phyloP scores from a whole-genome alignment of 805 yeast genomes.

The Wickerhamomyces ciferrii region DNA sequence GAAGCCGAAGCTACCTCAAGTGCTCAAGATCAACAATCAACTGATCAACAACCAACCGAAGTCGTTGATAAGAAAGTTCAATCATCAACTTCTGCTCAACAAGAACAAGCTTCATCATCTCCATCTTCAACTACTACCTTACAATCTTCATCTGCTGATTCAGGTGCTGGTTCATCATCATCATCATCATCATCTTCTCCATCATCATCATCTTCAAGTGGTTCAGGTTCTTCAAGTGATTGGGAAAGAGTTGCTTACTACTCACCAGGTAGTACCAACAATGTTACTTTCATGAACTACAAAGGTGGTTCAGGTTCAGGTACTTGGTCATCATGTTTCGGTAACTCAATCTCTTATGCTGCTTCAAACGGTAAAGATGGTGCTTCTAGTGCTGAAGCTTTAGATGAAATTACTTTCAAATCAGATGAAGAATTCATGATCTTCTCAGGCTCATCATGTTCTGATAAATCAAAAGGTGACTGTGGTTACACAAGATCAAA shows the following conservation, averaged over 20 bases:
- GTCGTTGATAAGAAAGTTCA: slow-evolving; percentile 8
- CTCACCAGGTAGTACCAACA: slow-evolving; percentile 64
- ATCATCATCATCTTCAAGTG: slow-evolving; percentile 30
- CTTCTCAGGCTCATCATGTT: slow-evolving; percentile 68
- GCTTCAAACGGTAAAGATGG: slow-evolving; percentile 73
- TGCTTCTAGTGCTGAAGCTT: slow-evolving; percentile 62
- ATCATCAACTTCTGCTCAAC: slow-evolving; percentile 17
- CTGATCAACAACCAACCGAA: slow-evolving; percentile 3
- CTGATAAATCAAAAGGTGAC: slow-evolving; percentile 33
- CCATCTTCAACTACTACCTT: slow-evolving; percentile 12
- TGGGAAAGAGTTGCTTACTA: slow-evolving; percentile 80
- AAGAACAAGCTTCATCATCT: slow-evolving; percentile 7
- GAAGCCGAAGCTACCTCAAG: slow-evolving; percentile 20
- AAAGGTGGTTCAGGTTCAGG: slow-evolving; percentile 91
- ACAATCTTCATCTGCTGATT: slow-evolving; percentile 22
- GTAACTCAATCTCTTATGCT: slow-evolving; percentile 86
- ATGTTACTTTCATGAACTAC: slow-evolving; percentile 80
- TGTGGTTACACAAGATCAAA: slow-evolving; percentile 88
- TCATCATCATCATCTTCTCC: slow-evolving; percentile 23
- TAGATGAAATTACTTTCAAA: slow-evolving; percentile 60
- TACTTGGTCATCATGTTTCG: slow-evolving; percentile 79
- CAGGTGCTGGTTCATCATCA: slow-evolving; percentile 25
- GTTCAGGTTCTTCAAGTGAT: slow-evolving; percentile 50
- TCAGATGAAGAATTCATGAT: slow-evolving; percentile 80
- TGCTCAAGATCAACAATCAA: slow-evolving; percentile 12